These are phyloP conservation scores for Malassezia psittaci DNA, from an alignment of 1,284 basidiomycete genomes.

Conservation along the genomic window DNA sequence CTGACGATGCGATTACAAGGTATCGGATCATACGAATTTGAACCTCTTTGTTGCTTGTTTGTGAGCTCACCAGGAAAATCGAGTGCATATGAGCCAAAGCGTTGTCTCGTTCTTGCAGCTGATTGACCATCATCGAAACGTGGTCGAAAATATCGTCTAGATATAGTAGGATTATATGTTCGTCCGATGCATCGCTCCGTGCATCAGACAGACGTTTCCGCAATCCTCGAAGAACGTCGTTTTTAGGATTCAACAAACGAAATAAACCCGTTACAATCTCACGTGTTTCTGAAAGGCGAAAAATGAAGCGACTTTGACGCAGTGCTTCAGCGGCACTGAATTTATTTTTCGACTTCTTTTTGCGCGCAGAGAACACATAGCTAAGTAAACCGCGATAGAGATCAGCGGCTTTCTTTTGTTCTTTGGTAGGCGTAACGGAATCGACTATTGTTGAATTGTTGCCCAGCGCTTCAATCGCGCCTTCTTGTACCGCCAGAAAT, in stretches of 20 bases:
- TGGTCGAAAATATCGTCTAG: constrained; percentile 92
- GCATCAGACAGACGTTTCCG: constrained; percentile 58
- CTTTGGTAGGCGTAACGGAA: background rate
- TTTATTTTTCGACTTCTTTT: background rate
- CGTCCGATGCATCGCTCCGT: constrained; percentile 29
- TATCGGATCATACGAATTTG: constrained; percentile 33
- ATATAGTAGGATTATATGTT: constrained; percentile 53
- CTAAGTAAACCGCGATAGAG: background rate
- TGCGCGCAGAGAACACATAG: background rate
- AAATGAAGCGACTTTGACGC: constrained; percentile 51
- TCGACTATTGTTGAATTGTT: constrained; percentile 8
- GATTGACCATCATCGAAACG: constrained; percentile 73
- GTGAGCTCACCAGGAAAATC: constrained; percentile 68
- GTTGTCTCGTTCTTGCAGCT: constrained; percentile 76
- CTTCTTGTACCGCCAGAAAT: constrained; percentile 52
- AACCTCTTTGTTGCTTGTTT: constrained; percentile 54
- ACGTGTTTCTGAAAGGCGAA: constrained; percentile 69
- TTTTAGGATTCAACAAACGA: constrained; percentile 68
- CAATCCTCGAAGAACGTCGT: constrained; percentile 69
- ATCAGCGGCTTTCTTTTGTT: background rate
- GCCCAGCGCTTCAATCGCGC: constrained; percentile 24
- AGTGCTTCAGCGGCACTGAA: constrained; percentile 32
- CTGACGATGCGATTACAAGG: constrained; percentile 55
- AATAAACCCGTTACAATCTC: constrained; percentile 71
- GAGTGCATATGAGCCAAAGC: constrained; percentile 78